Evolutionary conservation across 1,284 basidiomycete genomes (phyloP).

Genomic region (Rugiboletus extremiorientalis): DNA sequence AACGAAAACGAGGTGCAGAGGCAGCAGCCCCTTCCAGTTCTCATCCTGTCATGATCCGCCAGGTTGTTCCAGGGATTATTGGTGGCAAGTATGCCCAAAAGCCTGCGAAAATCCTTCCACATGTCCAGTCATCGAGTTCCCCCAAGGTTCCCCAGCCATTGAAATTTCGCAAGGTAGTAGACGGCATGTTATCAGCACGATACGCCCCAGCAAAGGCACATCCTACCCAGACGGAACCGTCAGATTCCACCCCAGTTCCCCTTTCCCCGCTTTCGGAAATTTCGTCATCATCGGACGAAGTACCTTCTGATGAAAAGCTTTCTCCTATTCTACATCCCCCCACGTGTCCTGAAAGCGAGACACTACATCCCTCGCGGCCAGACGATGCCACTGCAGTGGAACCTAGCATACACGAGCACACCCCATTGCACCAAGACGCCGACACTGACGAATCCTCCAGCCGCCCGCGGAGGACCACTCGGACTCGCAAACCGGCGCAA

Average conservation of each 20-base stretch:
- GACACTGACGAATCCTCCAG: slow-evolving; percentile 9
- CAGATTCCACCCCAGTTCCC: slow-evolving; percentile 5
- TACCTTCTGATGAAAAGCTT: slow-evolving; percentile 1
- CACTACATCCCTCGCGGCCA: neutral
- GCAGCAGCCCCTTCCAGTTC: slow-evolving; percentile 24
- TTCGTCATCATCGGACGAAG: slow-evolving; percentile 29
- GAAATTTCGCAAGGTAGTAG: slow-evolving; percentile 37
- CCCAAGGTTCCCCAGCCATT: slow-evolving; percentile 26
- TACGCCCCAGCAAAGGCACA: slow-evolving; percentile 24
- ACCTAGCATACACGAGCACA: neutral
- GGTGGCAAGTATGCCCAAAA: slow-evolving; percentile 31
- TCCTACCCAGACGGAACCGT: neutral
- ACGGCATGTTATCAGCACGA: slow-evolving; percentile 35
- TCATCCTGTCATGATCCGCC: slow-evolving; percentile 33
- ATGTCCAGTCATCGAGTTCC: slow-evolving; percentile 17
- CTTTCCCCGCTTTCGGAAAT: slow-evolving; percentile 29
- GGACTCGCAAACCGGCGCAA: slow-evolving; percentile 46
- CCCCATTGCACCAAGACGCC: slow-evolving; percentile 4
- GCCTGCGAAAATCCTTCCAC: slow-evolving; percentile 13
- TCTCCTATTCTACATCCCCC: neutral
- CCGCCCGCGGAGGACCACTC: slow-evolving; percentile 49
- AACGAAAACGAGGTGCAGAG: slow-evolving; percentile 44
- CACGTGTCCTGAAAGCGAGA: neutral
- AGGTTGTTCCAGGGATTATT: slow-evolving; percentile 39
- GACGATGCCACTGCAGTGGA: neutral